Evolutionary conservation across 305 asterid species (phyloP).

Genomic region (Solanum hybrid): DNA sequence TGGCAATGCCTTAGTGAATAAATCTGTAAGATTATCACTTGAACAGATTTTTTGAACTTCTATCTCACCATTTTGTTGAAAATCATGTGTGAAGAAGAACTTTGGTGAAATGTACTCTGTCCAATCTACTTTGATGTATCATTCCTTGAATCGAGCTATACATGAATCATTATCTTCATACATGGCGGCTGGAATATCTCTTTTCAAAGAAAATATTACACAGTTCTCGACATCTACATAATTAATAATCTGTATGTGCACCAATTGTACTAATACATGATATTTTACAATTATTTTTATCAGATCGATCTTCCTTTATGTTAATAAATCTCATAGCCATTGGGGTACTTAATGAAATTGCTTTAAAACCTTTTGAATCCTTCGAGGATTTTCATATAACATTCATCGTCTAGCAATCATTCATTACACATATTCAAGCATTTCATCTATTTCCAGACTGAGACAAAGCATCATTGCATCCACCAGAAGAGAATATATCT

Average conservation of each 20-base stretch:
- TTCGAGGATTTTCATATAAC: not conserved
- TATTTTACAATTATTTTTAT: not conserved
- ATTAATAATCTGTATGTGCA: not conserved
- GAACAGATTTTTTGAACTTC: not conserved
- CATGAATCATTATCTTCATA: not conserved
- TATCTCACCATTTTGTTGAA: not conserved
- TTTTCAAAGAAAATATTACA: not conserved
- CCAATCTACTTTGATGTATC: not conserved
- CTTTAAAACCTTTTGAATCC: not conserved
- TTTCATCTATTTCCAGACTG: too few relatives aligned
- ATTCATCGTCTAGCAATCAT: not conserved
- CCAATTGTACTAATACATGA: not conserved
- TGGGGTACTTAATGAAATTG: not conserved
- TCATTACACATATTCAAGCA: not conserved
- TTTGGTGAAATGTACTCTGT: not conserved
- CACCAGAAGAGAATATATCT: not conserved
- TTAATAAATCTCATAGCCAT: not conserved
- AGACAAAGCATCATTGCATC: not conserved
- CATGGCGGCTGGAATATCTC: not conserved
- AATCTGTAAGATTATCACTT: not conserved
- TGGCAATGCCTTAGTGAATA: not conserved
- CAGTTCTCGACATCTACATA: not conserved
- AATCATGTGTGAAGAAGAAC: not conserved
- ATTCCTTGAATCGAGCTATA: not conserved
- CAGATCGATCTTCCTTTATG: not conserved